phyloP scores from a whole-genome alignment of 2,329 filamentous ascomycete genomes.

The Colletotrichum zoysiae region DNA sequence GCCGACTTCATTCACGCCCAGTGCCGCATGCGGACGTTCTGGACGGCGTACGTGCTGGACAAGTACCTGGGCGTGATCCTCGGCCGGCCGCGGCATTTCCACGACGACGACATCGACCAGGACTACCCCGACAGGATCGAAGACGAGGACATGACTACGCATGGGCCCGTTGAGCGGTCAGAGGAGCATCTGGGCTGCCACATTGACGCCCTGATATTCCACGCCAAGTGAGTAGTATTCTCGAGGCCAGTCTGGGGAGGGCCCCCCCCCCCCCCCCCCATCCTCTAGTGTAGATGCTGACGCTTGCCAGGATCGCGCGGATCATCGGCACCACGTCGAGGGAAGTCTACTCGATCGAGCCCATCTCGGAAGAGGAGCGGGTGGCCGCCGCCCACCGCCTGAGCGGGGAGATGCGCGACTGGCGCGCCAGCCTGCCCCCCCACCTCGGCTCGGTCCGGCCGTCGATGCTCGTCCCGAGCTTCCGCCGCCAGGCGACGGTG shows the following conservation, averaged over 20 bases:
- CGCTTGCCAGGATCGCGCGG: constrained; percentile 47
- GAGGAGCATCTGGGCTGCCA: constrained; percentile 58
- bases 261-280: too few species aligned
- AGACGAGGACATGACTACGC: constrained; percentile 66
- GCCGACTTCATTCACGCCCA: constrained; percentile 62
- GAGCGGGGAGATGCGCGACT: constrained; percentile 54
- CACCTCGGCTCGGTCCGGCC: constrained; percentile 59
- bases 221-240: constrained; percentile 52
- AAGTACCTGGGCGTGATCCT: constrained; percentile 74
- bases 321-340: constrained; percentile 56
- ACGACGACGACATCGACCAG: constrained; percentile 75
- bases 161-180: constrained; percentile 45
- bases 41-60: constrained; percentile 73
- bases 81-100: constrained; percentile 70
- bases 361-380: constrained; percentile 52
- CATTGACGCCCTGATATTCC: constrained; percentile 62
- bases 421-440: constrained; percentile 55
- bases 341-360: constrained; percentile 56
- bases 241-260: not conserved
- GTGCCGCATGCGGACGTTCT: constrained; percentile 69
- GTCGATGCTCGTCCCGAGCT: constrained; percentile 59
- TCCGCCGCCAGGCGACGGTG: constrained; percentile 63
- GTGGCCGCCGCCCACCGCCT: constrained; percentile 54
- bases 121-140: constrained; percentile 66
- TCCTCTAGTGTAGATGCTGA: constrained; percentile 43